Evolutionary conservation across 1,284 basidiomycete species (phyloP).

Genomic region (Naganishia sp.): DNA sequence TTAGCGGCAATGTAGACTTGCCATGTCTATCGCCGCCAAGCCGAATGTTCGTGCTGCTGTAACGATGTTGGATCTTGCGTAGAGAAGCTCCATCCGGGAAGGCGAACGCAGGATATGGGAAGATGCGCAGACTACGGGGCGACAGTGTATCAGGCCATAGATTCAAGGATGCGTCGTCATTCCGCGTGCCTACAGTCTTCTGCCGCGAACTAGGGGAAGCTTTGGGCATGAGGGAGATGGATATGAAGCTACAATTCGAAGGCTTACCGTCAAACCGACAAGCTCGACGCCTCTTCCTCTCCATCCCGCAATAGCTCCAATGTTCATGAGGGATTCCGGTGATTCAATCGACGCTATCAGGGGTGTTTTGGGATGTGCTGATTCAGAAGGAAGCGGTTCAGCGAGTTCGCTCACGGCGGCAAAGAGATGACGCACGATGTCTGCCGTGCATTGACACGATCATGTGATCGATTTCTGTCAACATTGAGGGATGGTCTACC

Average conservation of each 20-base stretch:
- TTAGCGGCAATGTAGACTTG: constrained; percentile 41
- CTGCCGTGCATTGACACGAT: constrained; percentile 25
- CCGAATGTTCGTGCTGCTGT: constrained; percentile 81
- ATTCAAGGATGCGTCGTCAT: constrained; percentile 1
- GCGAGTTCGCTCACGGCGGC: not conserved
- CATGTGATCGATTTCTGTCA: constrained; percentile 33
- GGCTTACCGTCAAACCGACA: constrained; percentile 30
- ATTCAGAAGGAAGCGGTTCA: not conserved
- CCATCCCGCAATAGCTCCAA: constrained; percentile 31
- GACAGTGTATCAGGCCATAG: not conserved
- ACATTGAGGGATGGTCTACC: constrained; percentile 33
- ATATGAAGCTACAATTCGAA: not conserved
- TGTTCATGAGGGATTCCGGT: constrained; percentile 31
- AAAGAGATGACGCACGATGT: constrained; percentile 10
- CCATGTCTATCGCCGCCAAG: constrained; percentile 87
- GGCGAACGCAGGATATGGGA: constrained; percentile 79
- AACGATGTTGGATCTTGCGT: constrained; percentile 80
- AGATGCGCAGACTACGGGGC: constrained; percentile 65
- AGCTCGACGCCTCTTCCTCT: constrained; percentile 30
- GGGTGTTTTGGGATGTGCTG: constrained; percentile 29
- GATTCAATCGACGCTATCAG: constrained; percentile 36
- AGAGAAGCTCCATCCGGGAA: constrained; percentile 73
- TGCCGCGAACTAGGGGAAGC: constrained; percentile 69
- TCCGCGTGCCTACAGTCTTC: constrained; percentile 70
- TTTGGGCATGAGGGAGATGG: not conserved